phyloP scores from a whole-genome alignment of 306 rosid species.

The Quercus dentata region DNA sequence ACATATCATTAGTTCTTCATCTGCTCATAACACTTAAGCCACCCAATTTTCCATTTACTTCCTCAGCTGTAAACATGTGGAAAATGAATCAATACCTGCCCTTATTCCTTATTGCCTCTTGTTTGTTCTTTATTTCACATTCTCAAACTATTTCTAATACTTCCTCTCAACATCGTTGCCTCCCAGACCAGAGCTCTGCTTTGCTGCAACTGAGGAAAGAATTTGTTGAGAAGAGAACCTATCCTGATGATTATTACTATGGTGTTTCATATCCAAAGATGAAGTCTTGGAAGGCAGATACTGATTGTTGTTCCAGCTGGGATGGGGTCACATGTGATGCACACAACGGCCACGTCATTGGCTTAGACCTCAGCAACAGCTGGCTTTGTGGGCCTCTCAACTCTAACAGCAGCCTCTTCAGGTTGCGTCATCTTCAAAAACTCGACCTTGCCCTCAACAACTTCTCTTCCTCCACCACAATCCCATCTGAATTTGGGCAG shows the following conservation, averaged over 20 bases:
- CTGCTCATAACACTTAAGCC: no score
- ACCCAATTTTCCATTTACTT: no score
- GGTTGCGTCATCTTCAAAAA: constrained; percentile 4
- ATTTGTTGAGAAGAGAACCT: fast-evolving
- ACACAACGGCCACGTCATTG: background rate
- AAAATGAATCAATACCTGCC: no score
- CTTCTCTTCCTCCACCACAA: constrained; percentile 9
- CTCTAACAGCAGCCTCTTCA: constrained; percentile 15
- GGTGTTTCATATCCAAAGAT: background rate
- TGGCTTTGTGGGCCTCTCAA: constrained; percentile 3
- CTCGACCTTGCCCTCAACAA: constrained; percentile 17
- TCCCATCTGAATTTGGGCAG: constrained; percentile 7
- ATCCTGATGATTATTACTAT: no score
- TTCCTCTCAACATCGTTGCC: no score
- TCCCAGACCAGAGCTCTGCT: no score
- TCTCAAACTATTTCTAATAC: no score
- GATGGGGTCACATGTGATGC: constrained; percentile 7
- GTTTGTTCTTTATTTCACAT: no score
- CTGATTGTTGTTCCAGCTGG: constrained; percentile 18
- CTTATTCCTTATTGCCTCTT: no score
- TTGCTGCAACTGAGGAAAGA: no score
- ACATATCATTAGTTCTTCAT: no score
- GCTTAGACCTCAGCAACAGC: constrained; percentile 12
- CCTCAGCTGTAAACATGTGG: no score
- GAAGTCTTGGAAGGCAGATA: constrained; percentile 9